phyloP scores from a whole-genome alignment of 140 eudicot species.

The Flaveria floridana region DNA sequence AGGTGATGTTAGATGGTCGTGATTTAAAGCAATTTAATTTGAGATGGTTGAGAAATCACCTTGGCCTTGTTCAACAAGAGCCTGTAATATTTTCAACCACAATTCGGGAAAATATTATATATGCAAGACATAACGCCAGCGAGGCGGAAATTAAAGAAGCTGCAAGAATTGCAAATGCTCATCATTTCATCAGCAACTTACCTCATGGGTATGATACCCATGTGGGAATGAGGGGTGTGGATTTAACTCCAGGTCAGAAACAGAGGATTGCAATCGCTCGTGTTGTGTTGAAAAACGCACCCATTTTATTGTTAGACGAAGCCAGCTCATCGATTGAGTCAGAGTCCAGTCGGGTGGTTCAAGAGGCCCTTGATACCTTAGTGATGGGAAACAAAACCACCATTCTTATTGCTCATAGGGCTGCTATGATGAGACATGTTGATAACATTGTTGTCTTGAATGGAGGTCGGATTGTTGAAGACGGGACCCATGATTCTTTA shows the following conservation, averaged over 20 bases:
- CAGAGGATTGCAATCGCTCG: slow-evolving; percentile 98
- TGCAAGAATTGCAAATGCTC: slow-evolving; percentile 96
- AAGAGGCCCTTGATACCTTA: slow-evolving; percentile 90
- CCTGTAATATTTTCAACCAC: slow-evolving; percentile 92
- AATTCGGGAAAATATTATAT: slow-evolving; percentile 79
- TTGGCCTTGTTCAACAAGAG: slow-evolving; percentile 96
- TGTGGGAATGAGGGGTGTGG: slow-evolving; percentile 96
- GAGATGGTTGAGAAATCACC: slow-evolving; percentile 88
- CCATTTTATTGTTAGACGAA: slow-evolving; percentile 82
- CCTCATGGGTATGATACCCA: slow-evolving; percentile 98
- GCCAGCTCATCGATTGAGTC: slow-evolving; percentile 96
- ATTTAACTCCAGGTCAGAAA: slow-evolving; percentile 92
- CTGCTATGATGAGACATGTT: slow-evolving; percentile 97
- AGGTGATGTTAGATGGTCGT: slow-evolving; percentile 74
- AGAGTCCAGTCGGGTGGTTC: slow-evolving; percentile 91
- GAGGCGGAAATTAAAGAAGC: slow-evolving; percentile 97
- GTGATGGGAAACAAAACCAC: slow-evolving; percentile 95
- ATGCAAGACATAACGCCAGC: slow-evolving; percentile 93
- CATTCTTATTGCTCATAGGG: slow-evolving; percentile 88
- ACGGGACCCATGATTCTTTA: slow-evolving; percentile 75
- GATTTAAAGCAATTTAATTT: slow-evolving; percentile 75
- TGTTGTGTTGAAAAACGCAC: slow-evolving; percentile 85
- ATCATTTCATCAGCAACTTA: slow-evolving; percentile 86
- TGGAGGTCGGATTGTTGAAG: slow-evolving; percentile 90
- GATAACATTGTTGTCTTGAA: slow-evolving; percentile 92